Evolutionary conservation across 2,329 filamentous ascomycete genomes (phyloP), one percentile per base, ranked within the genome.

Genomic region (Cercospora nicotianae): DNA sequence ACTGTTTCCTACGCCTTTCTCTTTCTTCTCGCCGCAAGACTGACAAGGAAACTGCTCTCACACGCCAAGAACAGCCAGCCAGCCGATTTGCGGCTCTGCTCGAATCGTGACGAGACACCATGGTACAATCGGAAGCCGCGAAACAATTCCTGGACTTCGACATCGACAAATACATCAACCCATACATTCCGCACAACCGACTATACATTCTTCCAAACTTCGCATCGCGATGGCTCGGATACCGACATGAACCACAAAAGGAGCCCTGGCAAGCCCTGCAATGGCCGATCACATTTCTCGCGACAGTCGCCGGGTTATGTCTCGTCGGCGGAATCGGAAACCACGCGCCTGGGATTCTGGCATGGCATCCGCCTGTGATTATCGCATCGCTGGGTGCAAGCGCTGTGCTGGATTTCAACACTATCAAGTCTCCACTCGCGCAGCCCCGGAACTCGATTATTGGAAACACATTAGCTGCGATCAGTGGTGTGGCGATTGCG

Each of bases 151-250:
- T 79, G 71, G 83, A 89, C 75, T 88, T 96, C 79, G 87, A 95
- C 79, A 86, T 96, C 70, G 93, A 97, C 82, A 81, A 80, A n/a
- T 87, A 90, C 76, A 77, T 96, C 61, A 93, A 94, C 77, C 90
- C 85, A 2, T 83, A 88, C 68, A 76, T 96, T 26, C 91, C 91
- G 8, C 81, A 86, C 13, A 89, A 90, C 48, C 87, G 86, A 72
- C 85, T 92, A 77, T 81, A 85, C 30, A 80, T 82, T 55, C 76
- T 96, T 1, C 93, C 93, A 0, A 83, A 82, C 58, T 85, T 86
- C 0, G 76, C 95, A 20, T 86, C 91, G 20, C 86, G 88, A 72
- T 90, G 92, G 72, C 80, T 96, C 1, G 83, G 83, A 3, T 80
- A 83, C 67, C 75, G 82, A 26, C 76, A 75, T 45, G 67, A 77